A percentile compares a stretch with the other conserved stretches of the same genome.
Conservation (phyloP, 257 asterid genomes). For the Solanum bulbocastanum region DNA sequence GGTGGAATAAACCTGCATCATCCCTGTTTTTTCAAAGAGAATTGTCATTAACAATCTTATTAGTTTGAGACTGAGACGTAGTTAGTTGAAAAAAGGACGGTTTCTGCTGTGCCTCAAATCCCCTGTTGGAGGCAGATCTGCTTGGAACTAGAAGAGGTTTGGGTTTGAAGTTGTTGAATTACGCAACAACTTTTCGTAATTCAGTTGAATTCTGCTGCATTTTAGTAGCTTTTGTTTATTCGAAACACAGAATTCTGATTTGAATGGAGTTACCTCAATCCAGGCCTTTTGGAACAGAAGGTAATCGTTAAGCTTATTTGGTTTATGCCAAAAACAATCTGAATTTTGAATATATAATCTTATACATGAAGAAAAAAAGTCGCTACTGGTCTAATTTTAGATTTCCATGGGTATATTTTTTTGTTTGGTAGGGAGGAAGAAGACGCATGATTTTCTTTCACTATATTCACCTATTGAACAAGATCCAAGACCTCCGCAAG, state of each 20-base stretch:
- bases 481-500: conserved; percentile 77
- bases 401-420: neutral
- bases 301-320: conserved; percentile 10
- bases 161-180: neutral
- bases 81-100: neutral
- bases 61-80: neutral
- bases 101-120: neutral
- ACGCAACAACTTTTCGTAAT: neutral
- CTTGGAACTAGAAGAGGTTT: neutral
- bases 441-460: conserved; percentile 92
- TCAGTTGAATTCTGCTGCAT: conserved; percentile 9
- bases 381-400: neutral
- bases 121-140: conserved; percentile 20
- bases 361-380: neutral
- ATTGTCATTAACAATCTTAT: neutral
- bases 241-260: neutral
- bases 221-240: neutral
- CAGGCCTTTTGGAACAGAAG: conserved; percentile 49
- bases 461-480: conserved; percentile 67
- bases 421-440: conserved; percentile 21
- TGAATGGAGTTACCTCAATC: conserved; percentile 79
- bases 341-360: neutral
- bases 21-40: neutral
- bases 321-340: neutral
- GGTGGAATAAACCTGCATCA: neutral